Evolutionary conservation across 192 early-diverging fungal species (phyloP).

Genomic region (Hyaloraphidium curvatum): DNA sequence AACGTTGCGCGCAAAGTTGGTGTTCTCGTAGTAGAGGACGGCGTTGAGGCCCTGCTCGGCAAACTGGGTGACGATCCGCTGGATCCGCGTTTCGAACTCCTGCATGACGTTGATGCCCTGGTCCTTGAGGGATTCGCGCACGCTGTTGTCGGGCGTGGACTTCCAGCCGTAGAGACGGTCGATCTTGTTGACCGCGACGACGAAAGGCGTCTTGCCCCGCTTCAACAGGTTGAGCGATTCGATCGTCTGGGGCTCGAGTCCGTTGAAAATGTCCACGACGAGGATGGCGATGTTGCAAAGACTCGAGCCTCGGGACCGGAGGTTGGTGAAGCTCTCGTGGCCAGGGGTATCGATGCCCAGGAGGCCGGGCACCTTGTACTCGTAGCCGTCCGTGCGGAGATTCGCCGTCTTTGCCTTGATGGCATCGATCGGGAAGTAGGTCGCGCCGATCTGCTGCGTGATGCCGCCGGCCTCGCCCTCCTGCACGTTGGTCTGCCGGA

Average conservation of each 20-base stretch:
- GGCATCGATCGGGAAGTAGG: slow-evolving; percentile 92
- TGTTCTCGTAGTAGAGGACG: slow-evolving; percentile 83
- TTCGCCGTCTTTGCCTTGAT: slow-evolving; percentile 79
- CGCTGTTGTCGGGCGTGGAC: slow-evolving; percentile 55
- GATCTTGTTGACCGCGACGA: slow-evolving; percentile 98
- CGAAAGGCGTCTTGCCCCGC: slow-evolving; percentile 88
- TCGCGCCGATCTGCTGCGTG: slow-evolving; percentile 99
- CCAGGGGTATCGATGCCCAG: slow-evolving; percentile 97
- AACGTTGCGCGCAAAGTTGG: slow-evolving; percentile 83
- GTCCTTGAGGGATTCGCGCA: slow-evolving; percentile 51
- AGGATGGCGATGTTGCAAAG: slow-evolving; percentile 99
- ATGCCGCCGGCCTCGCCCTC: slow-evolving; percentile 99
- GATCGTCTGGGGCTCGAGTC: slow-evolving; percentile 91
- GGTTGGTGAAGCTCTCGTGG: slow-evolving; percentile 95
- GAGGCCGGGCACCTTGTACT: slow-evolving; percentile 80
- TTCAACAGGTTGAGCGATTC: slow-evolving; percentile 83
- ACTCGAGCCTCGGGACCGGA: slow-evolving; percentile 85
- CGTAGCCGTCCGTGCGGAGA: slow-evolving; percentile 34
- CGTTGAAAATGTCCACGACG: slow-evolving; percentile 98
- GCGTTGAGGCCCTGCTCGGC: slow-evolving; percentile 95
- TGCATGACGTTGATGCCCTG: slow-evolving; percentile 51
- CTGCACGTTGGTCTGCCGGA: slow-evolving; percentile 98
- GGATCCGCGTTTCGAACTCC: slow-evolving; percentile 72
- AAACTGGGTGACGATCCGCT: slow-evolving; percentile 62
- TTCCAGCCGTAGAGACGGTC: slow-evolving; percentile 94